Conservation (phyloP, 1,284 basidiomycete genomes). For the Entoloma clypeatum region DNA sequence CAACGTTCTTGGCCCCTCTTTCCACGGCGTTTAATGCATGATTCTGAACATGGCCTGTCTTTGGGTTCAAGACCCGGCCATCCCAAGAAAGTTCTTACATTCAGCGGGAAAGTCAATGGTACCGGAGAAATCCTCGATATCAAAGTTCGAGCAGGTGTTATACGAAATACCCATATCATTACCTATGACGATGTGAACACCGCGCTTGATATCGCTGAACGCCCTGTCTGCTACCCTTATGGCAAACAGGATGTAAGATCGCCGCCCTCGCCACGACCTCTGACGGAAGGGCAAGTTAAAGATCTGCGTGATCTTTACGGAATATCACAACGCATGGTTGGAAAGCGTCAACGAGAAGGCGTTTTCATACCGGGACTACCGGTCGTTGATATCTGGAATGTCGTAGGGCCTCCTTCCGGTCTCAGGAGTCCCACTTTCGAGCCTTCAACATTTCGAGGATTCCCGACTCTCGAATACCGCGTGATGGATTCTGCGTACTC, state of each 20-base stretch:
- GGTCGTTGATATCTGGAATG: constrained; percentile 13
- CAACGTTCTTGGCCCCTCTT: constrained; percentile 71
- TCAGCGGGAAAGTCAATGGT: constrained; percentile 72
- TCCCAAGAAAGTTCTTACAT: constrained; percentile 69
- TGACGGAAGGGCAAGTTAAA: constrained; percentile 21
- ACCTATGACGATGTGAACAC: constrained; percentile 72
- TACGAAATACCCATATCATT: constrained; percentile 65
- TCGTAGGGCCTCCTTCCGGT: constrained; percentile 22
- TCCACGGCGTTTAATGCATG: constrained; percentile 48
- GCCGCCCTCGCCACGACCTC: constrained; percentile 2
- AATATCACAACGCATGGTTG: constrained; percentile 27
- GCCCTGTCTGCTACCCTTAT: constrained; percentile 42
- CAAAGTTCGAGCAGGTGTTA: constrained; percentile 65
- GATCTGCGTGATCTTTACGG: constrained; percentile 40
- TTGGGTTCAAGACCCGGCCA: constrained; percentile 46
- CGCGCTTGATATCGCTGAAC: constrained; percentile 38
- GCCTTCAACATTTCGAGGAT: constrained; percentile 49
- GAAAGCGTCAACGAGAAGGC: constrained; percentile 23
- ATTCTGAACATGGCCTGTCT: constrained; percentile 56
- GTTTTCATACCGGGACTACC: constrained; percentile 19
- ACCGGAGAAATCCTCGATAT: constrained; percentile 70
- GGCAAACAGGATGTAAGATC: constrained; percentile 20
- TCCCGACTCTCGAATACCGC: constrained; percentile 52
- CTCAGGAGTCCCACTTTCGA: constrained; percentile 28
- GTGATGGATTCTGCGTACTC: constrained; percentile 26